Evolutionary conservation across 768 basidiomycete genomes (phyloP).

Genomic region (Dentipellis fragilis): DNA sequence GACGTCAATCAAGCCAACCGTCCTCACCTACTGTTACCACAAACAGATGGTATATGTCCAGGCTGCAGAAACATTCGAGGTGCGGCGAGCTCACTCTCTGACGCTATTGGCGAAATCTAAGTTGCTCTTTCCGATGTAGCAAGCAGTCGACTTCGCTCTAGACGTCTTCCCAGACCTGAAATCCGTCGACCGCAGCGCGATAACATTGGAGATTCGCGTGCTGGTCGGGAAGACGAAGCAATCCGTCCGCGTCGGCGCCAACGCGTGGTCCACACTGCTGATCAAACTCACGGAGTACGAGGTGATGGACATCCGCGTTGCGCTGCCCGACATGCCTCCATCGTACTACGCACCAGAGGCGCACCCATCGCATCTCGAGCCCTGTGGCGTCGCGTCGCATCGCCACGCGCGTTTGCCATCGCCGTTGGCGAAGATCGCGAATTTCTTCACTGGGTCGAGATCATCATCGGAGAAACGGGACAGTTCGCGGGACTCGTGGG

Average conservation of each 20-base stretch:
- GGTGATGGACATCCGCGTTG: conserved; percentile 18
- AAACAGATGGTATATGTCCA: conserved; percentile 20
- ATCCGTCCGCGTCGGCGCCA: conserved; percentile 16
- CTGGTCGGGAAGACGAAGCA: conserved; percentile 7
- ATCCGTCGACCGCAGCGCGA: conserved; percentile 9
- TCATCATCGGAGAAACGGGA: neutral
- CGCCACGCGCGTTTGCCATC: neutral
- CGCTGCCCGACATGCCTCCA: neutral
- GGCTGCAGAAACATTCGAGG: conserved; percentile 16
- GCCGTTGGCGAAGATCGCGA: neutral
- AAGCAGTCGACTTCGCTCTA: conserved; percentile 14
- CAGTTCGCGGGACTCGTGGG: neutral
- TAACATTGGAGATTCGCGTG: conserved; percentile 18
- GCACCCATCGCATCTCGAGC: neutral
- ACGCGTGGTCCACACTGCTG: conserved; percentile 17
- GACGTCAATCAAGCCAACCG: neutral
- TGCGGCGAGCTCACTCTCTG: neutral
- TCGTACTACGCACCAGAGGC: neutral
- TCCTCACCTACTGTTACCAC: conserved; percentile 20
- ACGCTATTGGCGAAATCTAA: neutral
- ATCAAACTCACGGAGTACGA: conserved; percentile 16
- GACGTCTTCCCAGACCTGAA: conserved; percentile 16
- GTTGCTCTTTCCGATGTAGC: conserved; percentile 4
- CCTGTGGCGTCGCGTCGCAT: neutral
- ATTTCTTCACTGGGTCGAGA: neutral